phyloP scores from a whole-genome alignment of 768 basidiomycete species.

The Tephrocybe sp. region DNA sequence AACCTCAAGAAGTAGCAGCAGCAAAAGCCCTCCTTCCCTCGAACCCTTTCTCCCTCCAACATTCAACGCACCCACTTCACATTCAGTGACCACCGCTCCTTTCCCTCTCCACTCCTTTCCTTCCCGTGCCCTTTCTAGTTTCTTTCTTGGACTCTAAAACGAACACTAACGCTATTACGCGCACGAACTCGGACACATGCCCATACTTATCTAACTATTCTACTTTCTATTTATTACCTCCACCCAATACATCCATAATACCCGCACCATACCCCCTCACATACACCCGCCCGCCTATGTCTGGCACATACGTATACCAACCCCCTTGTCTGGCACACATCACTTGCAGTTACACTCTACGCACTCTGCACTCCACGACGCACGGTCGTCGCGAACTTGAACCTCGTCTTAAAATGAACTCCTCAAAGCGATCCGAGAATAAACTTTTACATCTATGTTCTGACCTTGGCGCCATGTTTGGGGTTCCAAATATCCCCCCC shows the following conservation, averaged over 20 bases:
- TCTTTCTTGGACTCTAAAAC: background rate
- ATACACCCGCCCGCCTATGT: no score
- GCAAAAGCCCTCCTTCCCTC: background rate
- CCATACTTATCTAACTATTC: conserved; percentile 4
- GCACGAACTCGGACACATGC: background rate
- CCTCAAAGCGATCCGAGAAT: no score
- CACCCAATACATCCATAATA: no score
- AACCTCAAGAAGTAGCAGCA: conserved; percentile 14
- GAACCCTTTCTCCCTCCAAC: background rate
- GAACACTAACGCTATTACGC: background rate
- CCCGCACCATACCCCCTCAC: background rate
- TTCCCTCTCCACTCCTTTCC: no score
- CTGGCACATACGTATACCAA: background rate
- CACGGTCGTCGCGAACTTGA: background rate
- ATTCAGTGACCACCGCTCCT: no score
- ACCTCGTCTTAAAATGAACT: background rate
- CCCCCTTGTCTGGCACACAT: background rate
- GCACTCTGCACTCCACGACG: no score
- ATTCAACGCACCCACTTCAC: no score
- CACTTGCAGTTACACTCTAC: background rate
- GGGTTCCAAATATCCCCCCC: no score
- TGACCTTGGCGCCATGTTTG: no score
- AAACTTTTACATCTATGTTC: no score
- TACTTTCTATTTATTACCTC: background rate
- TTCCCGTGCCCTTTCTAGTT: no score